Evolutionary conservation across 2,329 filamentous ascomycete genomes (phyloP).

Genomic region (Diaporthe ilicicola): DNA sequence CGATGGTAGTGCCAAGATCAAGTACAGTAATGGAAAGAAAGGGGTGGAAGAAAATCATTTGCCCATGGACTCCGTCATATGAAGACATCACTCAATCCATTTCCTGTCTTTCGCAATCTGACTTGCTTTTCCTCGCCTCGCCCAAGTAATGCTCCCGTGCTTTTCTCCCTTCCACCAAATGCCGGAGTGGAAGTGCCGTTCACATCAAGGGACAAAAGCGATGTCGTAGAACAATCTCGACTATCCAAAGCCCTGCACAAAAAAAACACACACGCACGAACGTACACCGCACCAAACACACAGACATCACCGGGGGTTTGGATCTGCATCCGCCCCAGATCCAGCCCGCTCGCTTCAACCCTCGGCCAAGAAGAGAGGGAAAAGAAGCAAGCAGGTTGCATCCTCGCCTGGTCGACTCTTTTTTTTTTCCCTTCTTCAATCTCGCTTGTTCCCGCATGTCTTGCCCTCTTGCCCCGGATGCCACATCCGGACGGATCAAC

Average conservation of each 20-base stretch:
- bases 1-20: conserved; percentile 17
- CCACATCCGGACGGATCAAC: conserved; percentile 7
- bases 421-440: no score
- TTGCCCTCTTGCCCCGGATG: conserved; percentile 18
- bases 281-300: neutral
- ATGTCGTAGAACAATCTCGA: conserved; percentile 24
- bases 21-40: neutral
- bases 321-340: conserved; percentile 20
- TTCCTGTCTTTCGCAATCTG: neutral
- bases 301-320: neutral
- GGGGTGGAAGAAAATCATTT: neutral
- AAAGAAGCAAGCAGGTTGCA: neutral
- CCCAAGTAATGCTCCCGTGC: neutral
- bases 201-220: neutral
- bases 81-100: neutral
- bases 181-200: neutral
- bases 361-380: neutral
- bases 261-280: neutral
- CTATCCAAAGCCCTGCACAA: neutral
- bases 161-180: neutral
- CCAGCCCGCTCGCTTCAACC: neutral
- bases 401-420: neutral
- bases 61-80: neutral
- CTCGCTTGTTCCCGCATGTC: conserved; percentile 25
- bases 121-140: neutral